Evolutionary conservation across 2,329 filamentous ascomycete genomes (phyloP), one percentile per base, ranked within the genome.

Genomic region (Leptographium wingfieldii): DNA sequence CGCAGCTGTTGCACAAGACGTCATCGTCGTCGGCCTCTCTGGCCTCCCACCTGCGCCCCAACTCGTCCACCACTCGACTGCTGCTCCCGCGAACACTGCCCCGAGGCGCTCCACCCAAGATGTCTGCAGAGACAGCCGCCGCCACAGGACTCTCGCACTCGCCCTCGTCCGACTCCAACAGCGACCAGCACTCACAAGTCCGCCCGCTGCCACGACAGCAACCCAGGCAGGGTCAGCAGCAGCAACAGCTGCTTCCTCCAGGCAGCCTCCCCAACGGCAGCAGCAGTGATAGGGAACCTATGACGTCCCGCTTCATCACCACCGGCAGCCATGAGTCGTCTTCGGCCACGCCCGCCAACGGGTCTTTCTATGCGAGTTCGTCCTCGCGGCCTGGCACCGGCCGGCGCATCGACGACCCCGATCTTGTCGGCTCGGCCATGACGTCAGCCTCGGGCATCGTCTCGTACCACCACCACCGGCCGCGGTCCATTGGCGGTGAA

Each of bases 231-330:
- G 71, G 19, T 69, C 73, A 40, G 73, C 71, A 54, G 72, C 72
- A 31, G 71, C 72, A 53, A 69, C 38, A 53, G 11, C 54, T 25
- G 43, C 55, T 46, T 57, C 58, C 35, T 66, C n/a, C 10, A 3
- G 22, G 14, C 22, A 70, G 46, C 27, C n/a, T 58, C 1, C 33
- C 57, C 6, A 73, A 70, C 63, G 74, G 67, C 63, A 77, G 69
- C 73, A 77, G 64, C 73, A 77, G 65, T 69, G 78, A 70, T 66
- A 71, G 69, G 31, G 73, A 74, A 35, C 75, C 77, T 61, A 68
- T 86, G 25, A 82, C 80, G 12, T 86, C 83, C 4, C 77, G 82
- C 6, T 86, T 86, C 61, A 79, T 85, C 55, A 77, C 77, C 48
- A 60, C 64, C 2, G 65, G 65, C 40, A 68, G 67, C 56, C 67